These are phyloP conservation scores for Gastrodia elata DNA, from an alignment of 106 monocot genomes.

Conservation along the genomic window DNA sequence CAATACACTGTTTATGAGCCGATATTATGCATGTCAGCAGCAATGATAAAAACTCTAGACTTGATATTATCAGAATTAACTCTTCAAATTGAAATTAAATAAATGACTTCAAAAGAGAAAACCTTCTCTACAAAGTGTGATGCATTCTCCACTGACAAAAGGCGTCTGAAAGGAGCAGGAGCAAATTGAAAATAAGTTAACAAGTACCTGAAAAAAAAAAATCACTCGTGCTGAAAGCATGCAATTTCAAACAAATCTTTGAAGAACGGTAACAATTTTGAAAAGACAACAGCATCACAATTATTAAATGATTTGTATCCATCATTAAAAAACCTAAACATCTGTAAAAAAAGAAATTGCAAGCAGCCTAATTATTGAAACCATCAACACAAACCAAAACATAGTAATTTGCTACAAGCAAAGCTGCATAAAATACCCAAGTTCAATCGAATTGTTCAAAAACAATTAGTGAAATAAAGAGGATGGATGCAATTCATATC, in stretches of 20 bases:
- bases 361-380: neutral
- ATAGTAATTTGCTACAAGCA: too few relatives aligned
- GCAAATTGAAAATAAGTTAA: slow-evolving; percentile 62
- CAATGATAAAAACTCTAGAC: neutral
- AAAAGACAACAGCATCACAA: neutral
- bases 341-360: neutral
- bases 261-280: neutral
- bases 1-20: neutral
- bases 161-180: slow-evolving; percentile 69
- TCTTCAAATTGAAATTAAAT: neutral
- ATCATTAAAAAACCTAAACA: neutral
- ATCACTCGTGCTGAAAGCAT: neutral
- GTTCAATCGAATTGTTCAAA: too few relatives aligned
- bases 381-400: neutral
- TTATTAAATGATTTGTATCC: neutral
- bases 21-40: neutral
- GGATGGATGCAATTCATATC: too few relatives aligned
- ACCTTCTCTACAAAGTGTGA: slow-evolving; percentile 37
- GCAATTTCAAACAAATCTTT: neutral
- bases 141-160: slow-evolving; percentile 12
- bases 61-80: neutral
- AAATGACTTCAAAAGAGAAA: slow-evolving; percentile 6
- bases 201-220: slow-evolving; percentile 38
- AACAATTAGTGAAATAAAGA: too few relatives aligned
- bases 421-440: too few relatives aligned